Evolutionary conservation across 371 early-diverging fungal species (phyloP), one percentile per base, ranked within the genome.

Genomic region (Syncephalis fuscata): DNA sequence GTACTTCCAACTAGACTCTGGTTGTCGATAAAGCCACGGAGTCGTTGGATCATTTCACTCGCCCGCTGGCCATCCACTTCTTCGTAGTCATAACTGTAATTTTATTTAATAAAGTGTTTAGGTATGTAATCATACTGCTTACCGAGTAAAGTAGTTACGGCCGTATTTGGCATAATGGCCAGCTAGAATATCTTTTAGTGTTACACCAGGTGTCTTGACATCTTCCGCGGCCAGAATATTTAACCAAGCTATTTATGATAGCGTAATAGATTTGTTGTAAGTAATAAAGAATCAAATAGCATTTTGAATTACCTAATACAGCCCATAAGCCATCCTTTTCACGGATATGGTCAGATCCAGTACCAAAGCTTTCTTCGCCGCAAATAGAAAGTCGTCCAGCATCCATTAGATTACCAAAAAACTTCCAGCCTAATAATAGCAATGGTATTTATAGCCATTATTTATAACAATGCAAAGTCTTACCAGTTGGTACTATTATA

Each of bases 281-380:
- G n/a, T n/a, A n/a, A n/a, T n/a, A n/a, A n/a, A n/a, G n/a, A n/a
- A n/a, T n/a, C n/a, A n/a, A n/a, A 45, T n/a, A n/a, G n/a, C n/a
- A n/a, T n/a, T n/a, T n/a, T n/a, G n/a, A n/a, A n/a, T n/a, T 32
- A 32, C 32, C 32, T 32, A 95, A 62, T 38, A 95, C 65, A 39
- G 97, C 97, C 97, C 97, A 97, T 42, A 97, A 59, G 41, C 97
- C 97, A 67, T 97, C 97, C 74, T 97, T 97, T 61, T 97, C 97
- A 43, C 97, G 86, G 48, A 97, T 89, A 54, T 95, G 96, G 61
- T 95, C 92, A 0, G 90, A 88, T 39, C 97, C 97, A 8, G 95
- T 95, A 52, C 97, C 97, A 62, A 97, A 97, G 2, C 83, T 82
- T 65, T 97, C 97, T 60, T 97, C 97, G 46, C 97, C 97, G 59